Evolutionary conservation across 2,329 filamentous ascomycete species (phyloP), one percentile per base, ranked within the genome.

Genomic region (Aphanocladium album): DNA sequence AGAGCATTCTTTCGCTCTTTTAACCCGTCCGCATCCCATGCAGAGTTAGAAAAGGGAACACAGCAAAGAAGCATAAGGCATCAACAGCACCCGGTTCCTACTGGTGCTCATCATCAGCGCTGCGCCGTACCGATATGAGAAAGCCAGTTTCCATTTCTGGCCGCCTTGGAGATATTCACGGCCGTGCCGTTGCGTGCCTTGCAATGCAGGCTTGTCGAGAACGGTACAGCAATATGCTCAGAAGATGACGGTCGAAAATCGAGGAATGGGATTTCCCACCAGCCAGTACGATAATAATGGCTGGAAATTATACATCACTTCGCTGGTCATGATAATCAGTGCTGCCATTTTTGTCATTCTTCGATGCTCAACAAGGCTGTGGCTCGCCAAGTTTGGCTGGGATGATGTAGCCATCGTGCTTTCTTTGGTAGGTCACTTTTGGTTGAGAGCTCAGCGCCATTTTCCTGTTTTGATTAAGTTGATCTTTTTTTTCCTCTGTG

Each of bases 341-440:
- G 71, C 73, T 2, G 73, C 73, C 2, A 43, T 76, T 14, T 68
- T 74, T 57, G 68, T 77, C 2, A 65, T 64, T 14, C 63, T 73
- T 16, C 68, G 76, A 16, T 64, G 76, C 37, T 71, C 69, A 62
- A 72, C 73, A 37, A 70, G 74, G 35, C 54, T 72, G 16, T 71
- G 64, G 41, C 67, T 70, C n/a, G 69, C 67, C 16, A 71, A 71
- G 17, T 53, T 75, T 27, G 70, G 74, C 27, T 66, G 64, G 68
- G 76, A 78, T 62, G 76, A 78, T 64, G 73, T 70, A 62, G 71
- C 71, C 0, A 72, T 77, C 25, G 62, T 75, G 6, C 35, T 70
- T 39, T 73, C 75, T n/a, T 71, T 72, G 60, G 74, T 76, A 30
- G 9, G 30, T 30, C n/a, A n/a, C n/a, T n/a, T n/a, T n/a, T n/a